A percentile compares a stretch with the other conserved stretches of the same genome.
Evolutionary conservation across 1,284 basidiomycete genomes (phyloP).

Genomic region (Microbotryum saponariae): DNA sequence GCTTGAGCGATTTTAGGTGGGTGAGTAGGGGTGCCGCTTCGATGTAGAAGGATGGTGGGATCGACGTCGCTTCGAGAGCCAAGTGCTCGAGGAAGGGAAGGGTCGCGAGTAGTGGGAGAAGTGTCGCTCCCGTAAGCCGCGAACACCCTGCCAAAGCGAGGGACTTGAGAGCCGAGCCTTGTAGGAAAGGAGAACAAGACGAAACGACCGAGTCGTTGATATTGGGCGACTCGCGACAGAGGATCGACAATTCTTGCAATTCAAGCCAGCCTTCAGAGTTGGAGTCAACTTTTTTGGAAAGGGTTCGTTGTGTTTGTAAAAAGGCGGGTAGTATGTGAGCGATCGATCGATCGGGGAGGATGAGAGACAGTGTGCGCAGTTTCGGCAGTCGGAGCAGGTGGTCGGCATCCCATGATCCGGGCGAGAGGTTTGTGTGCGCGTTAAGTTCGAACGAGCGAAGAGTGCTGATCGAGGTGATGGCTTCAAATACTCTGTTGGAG

Average conservation of each 20-base stretch:
- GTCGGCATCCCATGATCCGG: constrained; percentile 22
- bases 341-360: constrained; percentile 28
- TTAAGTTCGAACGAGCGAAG: constrained; percentile 24
- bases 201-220: constrained; percentile 20
- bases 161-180: constrained; percentile 2
- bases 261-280: background rate
- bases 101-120: constrained; percentile 16
- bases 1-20: constrained; percentile 17
- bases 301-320: constrained; percentile 8
- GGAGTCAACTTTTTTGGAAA: background rate
- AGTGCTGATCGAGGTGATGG: constrained; percentile 9
- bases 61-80: constrained; percentile 28
- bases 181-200: constrained; percentile 1
- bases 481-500: constrained; percentile 16
- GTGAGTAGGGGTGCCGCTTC: constrained; percentile 8
- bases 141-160: constrained; percentile 28
- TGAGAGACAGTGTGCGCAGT: constrained; percentile 20
- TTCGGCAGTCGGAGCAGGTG: constrained; percentile 16
- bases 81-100: constrained; percentile 20
- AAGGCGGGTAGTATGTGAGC: constrained; percentile 19
- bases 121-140: constrained; percentile 12
- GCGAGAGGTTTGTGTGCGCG: constrained; percentile 26
- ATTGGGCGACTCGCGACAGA: constrained; percentile 24
- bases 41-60: constrained; percentile 16
- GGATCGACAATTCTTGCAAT: constrained; percentile 25